A percentile compares a stretch with the other conserved stretches of the same genome.
These are phyloP conservation scores for Tricholoma furcatifolium DNA, from an alignment of 768 basidiomycete genomes.

Conservation along the genomic window DNA sequence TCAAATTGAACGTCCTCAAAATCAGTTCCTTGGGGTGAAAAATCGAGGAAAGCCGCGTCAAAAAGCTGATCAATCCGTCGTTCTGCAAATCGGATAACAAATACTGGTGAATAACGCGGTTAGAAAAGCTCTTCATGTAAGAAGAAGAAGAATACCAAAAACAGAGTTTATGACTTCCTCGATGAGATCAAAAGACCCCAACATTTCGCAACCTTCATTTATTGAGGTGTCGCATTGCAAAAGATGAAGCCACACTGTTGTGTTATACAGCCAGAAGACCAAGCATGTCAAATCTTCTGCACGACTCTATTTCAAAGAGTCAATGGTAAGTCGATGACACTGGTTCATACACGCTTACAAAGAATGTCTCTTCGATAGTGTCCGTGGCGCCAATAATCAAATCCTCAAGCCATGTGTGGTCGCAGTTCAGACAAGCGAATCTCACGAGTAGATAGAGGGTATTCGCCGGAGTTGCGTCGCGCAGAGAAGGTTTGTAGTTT, in stretches of 20 bases:
- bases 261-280: constrained; percentile 95
- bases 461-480: constrained; percentile 87
- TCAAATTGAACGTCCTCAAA: constrained; percentile 89
- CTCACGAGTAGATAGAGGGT: constrained; percentile 86
- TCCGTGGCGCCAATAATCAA: constrained; percentile 89
- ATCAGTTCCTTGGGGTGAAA: constrained; percentile 72
- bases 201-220: constrained; percentile 75
- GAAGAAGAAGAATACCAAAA: constrained; percentile 56
- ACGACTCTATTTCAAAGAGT: constrained; percentile 50
- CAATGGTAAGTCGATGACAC: constrained; percentile 11
- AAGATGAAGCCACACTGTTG: constrained; percentile 86
- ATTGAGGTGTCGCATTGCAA: constrained; percentile 83
- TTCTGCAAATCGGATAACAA: constrained; percentile 92
- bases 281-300: constrained; percentile 84
- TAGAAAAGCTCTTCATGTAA: constrained; percentile 1
- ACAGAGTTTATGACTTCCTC: constrained; percentile 94
- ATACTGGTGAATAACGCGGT: constrained; percentile 54
- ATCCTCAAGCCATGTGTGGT: constrained; percentile 90
- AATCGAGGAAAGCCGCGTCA: constrained; percentile 80
- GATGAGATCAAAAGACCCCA: constrained; percentile 82
- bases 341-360: constrained; percentile 54
- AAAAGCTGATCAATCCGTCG: constrained; percentile 83
- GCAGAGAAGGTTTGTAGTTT: constrained; percentile 67
- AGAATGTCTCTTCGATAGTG: constrained; percentile 87
- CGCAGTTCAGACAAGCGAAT: constrained; percentile 91